These are phyloP conservation scores for Scenedesmus sp. DNA, from an alignment of 163 green algal genomes.

Conservation along the genomic window DNA sequence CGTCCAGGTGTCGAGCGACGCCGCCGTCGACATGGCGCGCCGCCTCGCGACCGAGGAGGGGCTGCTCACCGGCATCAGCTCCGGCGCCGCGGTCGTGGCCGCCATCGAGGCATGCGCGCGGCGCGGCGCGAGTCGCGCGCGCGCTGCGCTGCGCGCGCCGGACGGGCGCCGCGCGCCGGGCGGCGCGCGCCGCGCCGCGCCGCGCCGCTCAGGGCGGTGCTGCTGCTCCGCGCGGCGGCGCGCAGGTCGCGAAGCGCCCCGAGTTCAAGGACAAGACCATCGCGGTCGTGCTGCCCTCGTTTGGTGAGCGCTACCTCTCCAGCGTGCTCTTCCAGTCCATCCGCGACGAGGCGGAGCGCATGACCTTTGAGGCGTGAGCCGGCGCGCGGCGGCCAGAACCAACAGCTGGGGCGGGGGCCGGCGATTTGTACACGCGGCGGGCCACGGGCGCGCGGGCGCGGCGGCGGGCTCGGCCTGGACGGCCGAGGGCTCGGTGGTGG, in stretches of 20 bases:
- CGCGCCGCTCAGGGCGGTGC: slow-evolving; percentile 63
- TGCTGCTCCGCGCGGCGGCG: too few species aligned
- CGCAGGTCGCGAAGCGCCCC: slow-evolving; percentile 82
- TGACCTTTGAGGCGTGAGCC: slow-evolving; percentile 71
- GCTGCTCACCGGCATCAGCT: slow-evolving; percentile 97
- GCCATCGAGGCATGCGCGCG: slow-evolving; percentile 60
- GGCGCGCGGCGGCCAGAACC: too few species aligned
- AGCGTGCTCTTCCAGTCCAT: slow-evolving; percentile 79
- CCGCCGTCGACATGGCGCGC: slow-evolving; percentile 92
- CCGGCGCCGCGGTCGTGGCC: slow-evolving; percentile 85
- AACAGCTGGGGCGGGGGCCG: too few species aligned
- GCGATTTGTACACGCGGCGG: too few species aligned
- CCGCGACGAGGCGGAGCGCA: slow-evolving; percentile 78
- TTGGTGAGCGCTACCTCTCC: slow-evolving; percentile 84
- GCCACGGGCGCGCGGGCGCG: too few species aligned
- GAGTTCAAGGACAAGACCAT: slow-evolving; percentile 96
- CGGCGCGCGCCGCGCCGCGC: not conserved
- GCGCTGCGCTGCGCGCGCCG: too few species aligned
- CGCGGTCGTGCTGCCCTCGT: slow-evolving; percentile 85
- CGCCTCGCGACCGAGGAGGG: slow-evolving; percentile 91
- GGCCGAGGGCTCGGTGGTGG: too few species aligned
- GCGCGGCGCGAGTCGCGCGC: not conserved
- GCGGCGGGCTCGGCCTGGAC: too few species aligned
- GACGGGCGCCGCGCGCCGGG: not conserved
- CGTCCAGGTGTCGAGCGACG: slow-evolving; percentile 84